Percentiles rank a stretch among this genome's conserved stretches.
These are phyloP conservation scores for Gloeophyllum trabeum DNA, from an alignment of 768 basidiomycete species.

Conservation along the genomic window DNA sequence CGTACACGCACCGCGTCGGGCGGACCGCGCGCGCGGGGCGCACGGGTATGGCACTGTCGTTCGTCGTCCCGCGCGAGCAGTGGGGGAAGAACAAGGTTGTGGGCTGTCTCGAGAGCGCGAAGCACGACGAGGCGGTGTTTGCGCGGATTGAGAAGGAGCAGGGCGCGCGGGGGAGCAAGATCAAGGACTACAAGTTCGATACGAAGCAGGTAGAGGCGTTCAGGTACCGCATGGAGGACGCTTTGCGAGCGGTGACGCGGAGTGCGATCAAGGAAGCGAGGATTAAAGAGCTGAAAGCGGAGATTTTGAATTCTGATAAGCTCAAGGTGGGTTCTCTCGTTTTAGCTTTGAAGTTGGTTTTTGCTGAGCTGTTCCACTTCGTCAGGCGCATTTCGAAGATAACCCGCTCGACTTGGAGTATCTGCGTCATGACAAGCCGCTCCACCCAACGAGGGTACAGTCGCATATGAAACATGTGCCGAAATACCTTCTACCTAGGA, in stretches of 20 bases:
- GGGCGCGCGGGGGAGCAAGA: constrained; percentile 36
- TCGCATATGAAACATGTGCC: constrained; percentile 95
- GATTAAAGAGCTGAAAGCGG: constrained; percentile 86
- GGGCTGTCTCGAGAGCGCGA: constrained; percentile 54
- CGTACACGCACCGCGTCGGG: constrained; percentile 94
- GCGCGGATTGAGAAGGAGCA: constrained; percentile 70
- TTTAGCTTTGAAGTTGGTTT: not conserved
- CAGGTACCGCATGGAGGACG: constrained; percentile 97
- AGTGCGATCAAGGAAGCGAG: constrained; percentile 83
- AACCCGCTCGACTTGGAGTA: constrained; percentile 91
- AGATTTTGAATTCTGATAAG: constrained; percentile 92
- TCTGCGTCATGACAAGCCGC: constrained; percentile 86
- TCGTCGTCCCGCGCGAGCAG: constrained; percentile 48
- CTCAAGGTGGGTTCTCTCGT: constrained; percentile 59
- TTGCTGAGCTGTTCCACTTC: constrained; percentile 3
- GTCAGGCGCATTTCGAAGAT: constrained; percentile 93
- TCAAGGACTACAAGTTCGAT: constrained; percentile 90
- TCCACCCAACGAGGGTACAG: constrained; percentile 84
- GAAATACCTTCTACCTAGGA: constrained; percentile 80
- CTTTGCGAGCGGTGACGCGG: constrained; percentile 77
- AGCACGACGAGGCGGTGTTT: constrained; percentile 70
- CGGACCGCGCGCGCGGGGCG: constrained; percentile 94
- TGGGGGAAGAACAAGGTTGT: constrained; percentile 62
- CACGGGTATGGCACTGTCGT: constrained; percentile 85
- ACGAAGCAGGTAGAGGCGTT: constrained; percentile 96